Base-by-base conservation (phyloP, 306 rosid genomes). In the Cicer cuneatum region DNA sequence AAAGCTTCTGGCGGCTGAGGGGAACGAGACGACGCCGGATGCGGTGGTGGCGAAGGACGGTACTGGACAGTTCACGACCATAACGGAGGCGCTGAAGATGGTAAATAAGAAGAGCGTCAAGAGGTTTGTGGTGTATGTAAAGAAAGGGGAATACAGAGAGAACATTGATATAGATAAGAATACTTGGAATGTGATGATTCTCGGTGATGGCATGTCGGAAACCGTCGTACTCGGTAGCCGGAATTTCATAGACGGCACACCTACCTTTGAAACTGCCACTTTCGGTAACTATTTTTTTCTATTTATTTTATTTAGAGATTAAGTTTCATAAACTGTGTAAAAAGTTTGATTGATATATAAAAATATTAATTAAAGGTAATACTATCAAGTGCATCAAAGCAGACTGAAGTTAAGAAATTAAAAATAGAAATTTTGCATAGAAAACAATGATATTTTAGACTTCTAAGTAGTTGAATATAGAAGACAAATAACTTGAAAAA, bases 101-200 rank as follows among this genome's bases (percentile, higher is more conserved):
- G 93, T 86, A 85, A 83, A 74, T 40, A 88, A 85, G 87, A 94
- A 91, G 85, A 91, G 86, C 43, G 35, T 43, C 57, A 80, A 58
- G 68, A 88, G 91, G 15, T 81, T 74, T 39, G 77, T 87, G 72
- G 91, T 94, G 40, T n/a, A 81, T 15, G 94, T 91, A 75, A 94
- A 94, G 87, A 79, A 83, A 75, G 98, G 98, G 15, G 56, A 5
- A 33, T 94, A 91, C n/a, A 24, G 5, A 5, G 98, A 94, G 86
- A 90, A 91, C 42, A 90, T 94, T 39, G 68, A 80, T 2, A 63
- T 93, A 82, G 94, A 91, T 58, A 91, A 90, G 88, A 66, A 24
- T 71, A 87, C 83, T 10, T 94, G 98, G 98, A 94, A 94, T 80
- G 94, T 94, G 82, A 87, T 91, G 93, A 88, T 94, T 51, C 43